Percentiles rank a stretch among this genome's conserved stretches.
phyloP scores from a whole-genome alignment of 1,139 yeast genomes.

The Blastobotrys aristatus region DNA sequence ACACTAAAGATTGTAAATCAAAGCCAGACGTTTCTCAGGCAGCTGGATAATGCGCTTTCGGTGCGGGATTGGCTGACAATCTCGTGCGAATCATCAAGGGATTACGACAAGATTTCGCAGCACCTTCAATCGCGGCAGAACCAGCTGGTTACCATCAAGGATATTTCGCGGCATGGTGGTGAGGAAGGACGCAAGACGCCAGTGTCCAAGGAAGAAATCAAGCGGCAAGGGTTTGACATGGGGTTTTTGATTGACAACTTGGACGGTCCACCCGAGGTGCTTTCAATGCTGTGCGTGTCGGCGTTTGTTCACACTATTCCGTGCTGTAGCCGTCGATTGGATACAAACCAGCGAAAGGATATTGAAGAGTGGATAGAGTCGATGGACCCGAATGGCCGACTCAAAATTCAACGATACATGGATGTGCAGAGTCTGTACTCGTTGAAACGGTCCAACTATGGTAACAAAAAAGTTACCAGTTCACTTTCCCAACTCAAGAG shows the following conservation, averaged over 20 bases:
- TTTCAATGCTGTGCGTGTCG: slow-evolving; percentile 65
- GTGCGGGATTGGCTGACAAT: slow-evolving; percentile 40
- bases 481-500: neutral
- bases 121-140: slow-evolving; percentile 35
- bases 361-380: slow-evolving; percentile 6
- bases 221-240: slow-evolving; percentile 58
- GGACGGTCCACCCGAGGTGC: slow-evolving; percentile 68
- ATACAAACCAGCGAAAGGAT: neutral
- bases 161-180: slow-evolving; percentile 33
- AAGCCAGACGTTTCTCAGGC: slow-evolving; percentile 39
- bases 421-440: slow-evolving; percentile 12
- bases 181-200: slow-evolving; percentile 20
- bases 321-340: slow-evolving; percentile 40
- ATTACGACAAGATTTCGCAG: slow-evolving; percentile 42
- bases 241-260: slow-evolving; percentile 71
- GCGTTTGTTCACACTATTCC: slow-evolving; percentile 61
- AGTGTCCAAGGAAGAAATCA: slow-evolving; percentile 32
- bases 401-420: slow-evolving; percentile 14
- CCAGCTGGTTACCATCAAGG: slow-evolving; percentile 44
- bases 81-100: slow-evolving; percentile 42
- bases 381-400: slow-evolving; percentile 10
- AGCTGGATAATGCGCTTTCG: neutral
- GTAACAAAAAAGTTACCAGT: slow-evolving; percentile 13
- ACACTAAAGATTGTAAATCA: slow-evolving; percentile 52
- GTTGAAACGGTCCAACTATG: slow-evolving; percentile 22